phyloP scores from a whole-genome alignment of 306 rosid species.

The Fragaria ananassa region DNA sequence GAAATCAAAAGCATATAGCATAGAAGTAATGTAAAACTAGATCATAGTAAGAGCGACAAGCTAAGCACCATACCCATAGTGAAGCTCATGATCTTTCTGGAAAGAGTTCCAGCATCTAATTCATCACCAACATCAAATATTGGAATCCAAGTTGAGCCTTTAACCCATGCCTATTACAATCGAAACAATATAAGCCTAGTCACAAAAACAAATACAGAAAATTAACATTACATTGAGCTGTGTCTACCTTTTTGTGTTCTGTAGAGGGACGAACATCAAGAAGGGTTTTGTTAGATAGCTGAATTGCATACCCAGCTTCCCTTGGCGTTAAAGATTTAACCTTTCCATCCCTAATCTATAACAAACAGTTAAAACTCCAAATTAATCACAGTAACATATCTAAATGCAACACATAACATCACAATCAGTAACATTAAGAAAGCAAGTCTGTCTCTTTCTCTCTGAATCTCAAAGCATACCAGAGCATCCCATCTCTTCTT shows the following conservation, averaged over 20 bases:
- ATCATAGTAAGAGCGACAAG: conserved; percentile 12
- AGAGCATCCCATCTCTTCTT: conserved; percentile 93
- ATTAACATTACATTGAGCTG: conserved; percentile 17
- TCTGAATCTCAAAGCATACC: conserved; percentile 39
- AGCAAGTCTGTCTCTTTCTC: not conserved
- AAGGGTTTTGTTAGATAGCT: conserved; percentile 80
- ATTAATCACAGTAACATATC: not conserved
- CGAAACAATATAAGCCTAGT: not conserved
- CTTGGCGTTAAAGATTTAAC: conserved; percentile 73
- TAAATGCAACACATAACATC: not conserved
- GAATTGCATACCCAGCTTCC: conserved; percentile 94
- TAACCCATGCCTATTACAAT: conserved; percentile 81
- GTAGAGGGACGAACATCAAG: conserved; percentile 91
- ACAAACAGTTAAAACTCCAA: conserved; percentile 6
- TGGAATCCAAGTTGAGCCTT: conserved; percentile 88
- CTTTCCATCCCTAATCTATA: conserved; percentile 78
- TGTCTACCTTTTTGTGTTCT: conserved; percentile 67
- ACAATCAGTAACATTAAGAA: not conserved
- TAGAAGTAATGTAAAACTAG: not conserved
- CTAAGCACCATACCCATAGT: conserved; percentile 62
- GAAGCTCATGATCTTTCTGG: conserved; percentile 63
- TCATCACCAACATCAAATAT: conserved; percentile 61
- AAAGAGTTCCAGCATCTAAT: conserved; percentile 58
- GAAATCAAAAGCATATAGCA: not conserved
- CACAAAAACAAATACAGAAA: not conserved